These are phyloP conservation scores for Coniochaeta sp. DNA, from an alignment of 2,329 filamentous ascomycete genomes.

Conservation along the genomic window DNA sequence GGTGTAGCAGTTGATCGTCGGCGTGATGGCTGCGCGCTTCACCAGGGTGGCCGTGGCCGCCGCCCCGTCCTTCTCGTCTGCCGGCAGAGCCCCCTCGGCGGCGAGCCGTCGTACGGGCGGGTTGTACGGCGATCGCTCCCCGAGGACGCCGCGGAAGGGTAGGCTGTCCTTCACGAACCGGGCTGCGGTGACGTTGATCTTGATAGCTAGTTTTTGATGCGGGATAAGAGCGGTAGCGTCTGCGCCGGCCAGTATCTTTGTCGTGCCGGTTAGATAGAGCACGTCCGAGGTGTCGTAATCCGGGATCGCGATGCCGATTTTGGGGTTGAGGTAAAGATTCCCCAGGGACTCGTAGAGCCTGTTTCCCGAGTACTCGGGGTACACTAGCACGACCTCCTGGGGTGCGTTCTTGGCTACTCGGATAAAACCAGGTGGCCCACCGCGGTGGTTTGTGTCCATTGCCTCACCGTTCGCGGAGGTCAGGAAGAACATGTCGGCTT, in stretches of 20 bases:
- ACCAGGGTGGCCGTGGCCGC: slow-evolving; percentile 46
- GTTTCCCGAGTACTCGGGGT: slow-evolving; percentile 83
- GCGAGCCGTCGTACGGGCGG: slow-evolving; percentile 60
- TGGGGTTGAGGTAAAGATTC: slow-evolving; percentile 62
- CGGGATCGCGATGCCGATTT: slow-evolving; percentile 64
- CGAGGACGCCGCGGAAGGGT: slow-evolving; percentile 54
- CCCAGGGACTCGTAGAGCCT: slow-evolving; percentile 77
- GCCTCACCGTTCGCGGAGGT: slow-evolving; percentile 56
- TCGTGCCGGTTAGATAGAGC: slow-evolving; percentile 65
- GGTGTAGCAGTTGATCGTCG: slow-evolving; percentile 58
- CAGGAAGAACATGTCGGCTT: slow-evolving; percentile 72
- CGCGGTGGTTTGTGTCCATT: slow-evolving; percentile 82
- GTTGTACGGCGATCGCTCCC: slow-evolving; percentile 70
- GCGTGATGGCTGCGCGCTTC: slow-evolving; percentile 52
- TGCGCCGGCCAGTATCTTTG: slow-evolving; percentile 58
- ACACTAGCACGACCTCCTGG: slow-evolving; percentile 49
- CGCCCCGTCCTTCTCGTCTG: neutral
- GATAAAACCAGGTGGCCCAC: slow-evolving; percentile 67
- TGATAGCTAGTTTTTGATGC: slow-evolving; percentile 65
- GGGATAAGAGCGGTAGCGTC: slow-evolving; percentile 57
- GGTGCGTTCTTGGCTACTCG: slow-evolving; percentile 51
- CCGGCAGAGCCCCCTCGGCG: slow-evolving; percentile 35
- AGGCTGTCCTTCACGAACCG: slow-evolving; percentile 59
- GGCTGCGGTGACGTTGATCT: slow-evolving; percentile 53
- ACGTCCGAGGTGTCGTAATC: slow-evolving; percentile 67